Evolutionary conservation across 2,329 filamentous ascomycete genomes (phyloP), one percentile per base, ranked within the genome.

Genomic region (Beauveria bassiana): DNA sequence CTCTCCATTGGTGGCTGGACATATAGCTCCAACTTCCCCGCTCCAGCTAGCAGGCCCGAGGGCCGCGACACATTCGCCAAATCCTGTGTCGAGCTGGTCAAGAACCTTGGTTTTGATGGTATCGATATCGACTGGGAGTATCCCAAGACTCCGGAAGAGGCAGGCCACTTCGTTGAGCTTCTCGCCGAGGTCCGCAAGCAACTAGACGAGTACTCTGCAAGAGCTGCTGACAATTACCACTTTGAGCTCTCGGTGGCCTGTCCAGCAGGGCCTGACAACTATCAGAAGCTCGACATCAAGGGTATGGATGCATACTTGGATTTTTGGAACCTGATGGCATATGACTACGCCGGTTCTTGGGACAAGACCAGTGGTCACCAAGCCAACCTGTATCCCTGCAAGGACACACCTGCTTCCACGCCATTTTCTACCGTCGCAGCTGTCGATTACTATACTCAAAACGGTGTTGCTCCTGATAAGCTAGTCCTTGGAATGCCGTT

Each of bases 1-100:
- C 82, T 97, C 5, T 92, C 88, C 59, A 90, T 97, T 64, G 93
- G 93, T 64, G 93, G 93, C 56, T 97, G 92, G 92, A 96, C 92
- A 0, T 96, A 96, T 73, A 90, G 88, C 65, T 78, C 83, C 72
- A 95, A 96, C 76, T 96, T 97, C 74, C 81, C 84, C n/a, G 77
- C 75, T 31, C 89, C 91, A 0, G 88, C 88, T 1, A 89, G 88
- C 47, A 91, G 89, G 0, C 79, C 84, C 0, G 74, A 82, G 26
- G 91, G 91, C 9, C 84, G 92, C 8, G 78, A 80, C 34, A 81
- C 71, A 1, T 97, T 97, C 74, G 93, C 91, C 9, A 78, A 81
- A 56, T 85, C 84, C 31, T 87, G 90, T 40, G 88, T 96, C 1
- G 80, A 86, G 24, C 77, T 97, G 42, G 79, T 98, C 67, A 88